Evolutionary conservation across 768 basidiomycete species (phyloP).

Genomic region (Saitozyma podzolica): DNA sequence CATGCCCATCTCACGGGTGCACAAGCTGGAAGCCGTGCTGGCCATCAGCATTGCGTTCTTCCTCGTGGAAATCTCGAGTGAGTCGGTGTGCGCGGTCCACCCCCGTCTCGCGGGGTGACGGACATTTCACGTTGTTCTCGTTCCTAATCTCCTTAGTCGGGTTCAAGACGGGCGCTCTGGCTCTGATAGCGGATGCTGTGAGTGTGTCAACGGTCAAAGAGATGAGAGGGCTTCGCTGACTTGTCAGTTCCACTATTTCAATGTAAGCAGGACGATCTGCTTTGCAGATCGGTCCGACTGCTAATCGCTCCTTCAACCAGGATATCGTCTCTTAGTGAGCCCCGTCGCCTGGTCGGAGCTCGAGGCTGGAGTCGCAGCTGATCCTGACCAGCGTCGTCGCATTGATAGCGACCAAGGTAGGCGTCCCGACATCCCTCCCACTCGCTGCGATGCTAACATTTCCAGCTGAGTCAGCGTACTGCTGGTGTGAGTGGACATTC

Average conservation of each 20-base stretch:
- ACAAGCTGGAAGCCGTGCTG: constrained; percentile 51
- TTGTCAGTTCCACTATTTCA: constrained; percentile 62
- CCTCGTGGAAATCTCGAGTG: constrained; percentile 58
- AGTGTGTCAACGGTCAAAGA: constrained; percentile 33
- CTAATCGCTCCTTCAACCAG: background rate
- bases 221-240: constrained; percentile 9
- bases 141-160: constrained; percentile 54
- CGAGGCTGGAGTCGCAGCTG: constrained; percentile 18
- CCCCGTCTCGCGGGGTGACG: too few relatives aligned
- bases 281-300: background rate
- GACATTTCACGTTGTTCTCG: too few relatives aligned
- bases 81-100: constrained; percentile 13
- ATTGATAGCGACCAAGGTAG: constrained; percentile 9
- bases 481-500: background rate
- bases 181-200: constrained; percentile 63
- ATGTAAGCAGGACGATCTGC: constrained; percentile 52
- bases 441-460: background rate
- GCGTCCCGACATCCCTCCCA: background rate
- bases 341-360: constrained; percentile 52
- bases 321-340: constrained; percentile 16
- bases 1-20: background rate
- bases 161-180: constrained; percentile 61
- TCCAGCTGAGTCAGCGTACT: background rate
- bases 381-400: constrained; percentile 9
- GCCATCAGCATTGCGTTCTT: constrained; percentile 59